These are phyloP conservation scores for Helicocarpus griseus DNA, from an alignment of 2,329 filamentous ascomycete species.

Conservation along the genomic window DNA sequence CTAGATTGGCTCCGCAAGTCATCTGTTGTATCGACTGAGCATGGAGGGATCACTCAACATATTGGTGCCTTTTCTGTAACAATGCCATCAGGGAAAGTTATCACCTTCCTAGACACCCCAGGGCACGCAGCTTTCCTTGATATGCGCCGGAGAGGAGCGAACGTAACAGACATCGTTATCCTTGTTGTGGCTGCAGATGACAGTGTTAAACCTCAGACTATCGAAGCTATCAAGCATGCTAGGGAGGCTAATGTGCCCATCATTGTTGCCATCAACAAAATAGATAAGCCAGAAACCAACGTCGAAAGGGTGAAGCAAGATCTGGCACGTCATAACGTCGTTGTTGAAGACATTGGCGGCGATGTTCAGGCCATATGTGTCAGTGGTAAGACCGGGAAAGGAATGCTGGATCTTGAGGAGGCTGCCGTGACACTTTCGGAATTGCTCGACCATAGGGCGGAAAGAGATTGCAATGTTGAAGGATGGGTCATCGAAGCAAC, in stretches of 20 bases:
- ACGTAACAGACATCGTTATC: slow-evolving; percentile 93
- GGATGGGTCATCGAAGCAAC: slow-evolving; percentile 91
- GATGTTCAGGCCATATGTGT: slow-evolving; percentile 88
- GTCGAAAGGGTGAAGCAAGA: slow-evolving; percentile 81
- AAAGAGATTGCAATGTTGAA: slow-evolving; percentile 66
- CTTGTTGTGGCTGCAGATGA: slow-evolving; percentile 94
- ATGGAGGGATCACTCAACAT: slow-evolving; percentile 96
- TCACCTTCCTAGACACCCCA: slow-evolving; percentile 95
- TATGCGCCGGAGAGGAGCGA: slow-evolving; percentile 91
- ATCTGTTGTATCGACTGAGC: slow-evolving; percentile 80
- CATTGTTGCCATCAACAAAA: slow-evolving; percentile 95
- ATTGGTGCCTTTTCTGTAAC: slow-evolving; percentile 94
- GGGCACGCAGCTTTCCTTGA: slow-evolving; percentile 91
- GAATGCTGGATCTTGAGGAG: slow-evolving; percentile 88
- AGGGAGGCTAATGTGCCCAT: slow-evolving; percentile 80
- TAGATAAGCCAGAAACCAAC: slow-evolving; percentile 77
- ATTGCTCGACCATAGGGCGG: slow-evolving; percentile 80
- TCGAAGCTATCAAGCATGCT: slow-evolving; percentile 93
- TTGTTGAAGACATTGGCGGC: slow-evolving; percentile 90
- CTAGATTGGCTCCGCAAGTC: slow-evolving; percentile 89
- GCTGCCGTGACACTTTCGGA: slow-evolving; percentile 78
- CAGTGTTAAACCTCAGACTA: slow-evolving; percentile 91
- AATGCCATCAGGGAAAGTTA: slow-evolving; percentile 74
- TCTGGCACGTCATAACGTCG: slow-evolving; percentile 69
- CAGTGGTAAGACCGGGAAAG: slow-evolving; percentile 85